Percentiles rank a stretch among this genome's conserved stretches.
Evolutionary conservation across 2,329 filamentous ascomycete species (phyloP).

Genomic region (Verticillium klebahnii): DNA sequence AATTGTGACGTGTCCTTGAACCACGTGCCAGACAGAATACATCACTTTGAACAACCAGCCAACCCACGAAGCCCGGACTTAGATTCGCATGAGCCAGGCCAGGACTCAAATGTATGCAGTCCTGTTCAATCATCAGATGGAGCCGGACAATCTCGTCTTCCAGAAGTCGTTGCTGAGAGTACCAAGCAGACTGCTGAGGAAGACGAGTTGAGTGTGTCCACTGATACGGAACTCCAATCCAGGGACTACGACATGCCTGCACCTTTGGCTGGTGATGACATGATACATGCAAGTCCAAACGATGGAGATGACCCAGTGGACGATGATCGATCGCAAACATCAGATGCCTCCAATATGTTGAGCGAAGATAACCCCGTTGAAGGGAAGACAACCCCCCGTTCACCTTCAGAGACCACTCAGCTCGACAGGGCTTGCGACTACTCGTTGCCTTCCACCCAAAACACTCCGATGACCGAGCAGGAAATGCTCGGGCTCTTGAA

Average conservation of each 20-base stretch:
- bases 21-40: neutral
- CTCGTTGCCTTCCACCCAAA: neutral
- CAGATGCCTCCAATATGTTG: neutral
- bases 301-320: neutral
- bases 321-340: neutral
- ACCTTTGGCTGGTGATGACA: neutral
- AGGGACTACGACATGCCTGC: neutral
- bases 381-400: neutral
- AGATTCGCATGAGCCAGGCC: neutral
- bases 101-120: neutral
- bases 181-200: neutral
- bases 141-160: neutral
- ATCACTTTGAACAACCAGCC: neutral
- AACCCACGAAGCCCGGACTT: neutral
- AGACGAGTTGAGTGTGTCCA: neutral
- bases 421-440: neutral
- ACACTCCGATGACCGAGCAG: neutral
- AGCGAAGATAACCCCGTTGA: neutral
- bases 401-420: neutral
- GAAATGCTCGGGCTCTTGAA: slow-evolving; percentile 11
- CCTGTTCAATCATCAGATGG: neutral
- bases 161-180: neutral
- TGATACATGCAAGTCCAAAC: neutral
- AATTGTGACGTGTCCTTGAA: neutral
- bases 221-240: neutral